phyloP scores from a whole-genome alignment of 73 alveolate species.

The Uronychia binucleata region DNA sequence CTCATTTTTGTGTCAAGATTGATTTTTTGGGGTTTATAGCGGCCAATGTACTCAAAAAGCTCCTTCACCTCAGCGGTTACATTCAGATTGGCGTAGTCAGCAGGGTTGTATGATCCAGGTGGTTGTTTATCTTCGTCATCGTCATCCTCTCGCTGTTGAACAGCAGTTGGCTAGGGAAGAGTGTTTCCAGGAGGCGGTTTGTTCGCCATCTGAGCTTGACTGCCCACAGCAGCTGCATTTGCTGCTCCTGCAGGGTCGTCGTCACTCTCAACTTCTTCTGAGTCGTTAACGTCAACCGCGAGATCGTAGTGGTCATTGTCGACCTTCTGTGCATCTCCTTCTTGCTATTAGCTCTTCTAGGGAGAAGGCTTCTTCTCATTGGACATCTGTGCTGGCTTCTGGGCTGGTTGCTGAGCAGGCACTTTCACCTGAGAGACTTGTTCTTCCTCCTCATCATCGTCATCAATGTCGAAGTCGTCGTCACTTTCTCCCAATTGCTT shows the following conservation, averaged over 20 bases:
- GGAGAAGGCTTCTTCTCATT: conserved; percentile 4
- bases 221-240: conserved; percentile 11
- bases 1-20: conserved; percentile 93
- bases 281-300: conserved; percentile 64
- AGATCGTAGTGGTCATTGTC: conserved; percentile 62
- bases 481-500: not conserved
- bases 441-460: too few species aligned
- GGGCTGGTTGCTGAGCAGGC: not conserved
- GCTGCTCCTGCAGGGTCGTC: conserved; percentile 43
- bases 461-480: too few species aligned
- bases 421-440: too few species aligned
- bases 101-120: conserved; percentile 84
- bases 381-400: not conserved
- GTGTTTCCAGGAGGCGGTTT: conserved; percentile 36
- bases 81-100: conserved; percentile 81
- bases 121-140: conserved; percentile 41
- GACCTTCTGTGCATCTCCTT: conserved; percentile 38
- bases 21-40: conserved; percentile 90
- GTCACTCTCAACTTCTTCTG: conserved; percentile 58
- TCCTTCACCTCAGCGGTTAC: conserved; percentile 83
- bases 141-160: conserved; percentile 72
- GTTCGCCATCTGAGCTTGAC: conserved; percentile 18
- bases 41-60: conserved; percentile 69
- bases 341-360: conserved; percentile 10
- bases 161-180: conserved; percentile 45